Base-by-base conservation (phyloP, 2,329 filamentous ascomycete species). In the Daldinia sp. region DNA sequence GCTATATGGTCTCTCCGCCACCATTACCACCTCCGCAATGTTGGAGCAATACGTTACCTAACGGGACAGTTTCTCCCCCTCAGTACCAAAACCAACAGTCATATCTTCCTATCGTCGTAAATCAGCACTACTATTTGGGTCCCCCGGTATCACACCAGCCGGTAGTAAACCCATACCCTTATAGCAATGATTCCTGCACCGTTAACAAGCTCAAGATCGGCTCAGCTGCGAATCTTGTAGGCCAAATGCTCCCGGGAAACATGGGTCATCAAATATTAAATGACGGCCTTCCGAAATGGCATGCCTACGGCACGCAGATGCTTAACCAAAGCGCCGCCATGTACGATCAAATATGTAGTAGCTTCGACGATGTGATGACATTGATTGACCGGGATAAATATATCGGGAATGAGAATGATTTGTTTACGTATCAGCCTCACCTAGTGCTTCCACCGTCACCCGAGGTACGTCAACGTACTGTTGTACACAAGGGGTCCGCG, bases 361-460 rank as follows among this genome's bases (percentile, higher is more conserved):
- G 87, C 53, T 83, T 94, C 63, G 85, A 92, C 73, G 78, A 86
- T 43, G 82, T 92, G 58, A 86, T 94, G 73, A 92, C 90, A 0
- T 81, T 85, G 25, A 93, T 94, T 57, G 91, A 94, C 73, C 80
- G 83, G 17, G 89, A 91, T 23, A 79, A 77, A 27, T 81, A 82
- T 23, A 70, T 74, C 11, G 83, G 84, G 3, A 77, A 83, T 61
- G 85, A 90, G 71, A 80, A 79, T 53, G 85, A 86, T 55, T 76
- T 90, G 32, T 82, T 81, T 57, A 72, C 74, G 6, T 83, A 78
- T 69, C 74, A 75, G 52, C 67, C 74, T 0, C 23, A 49, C 11
- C 62, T 68, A 41, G 10, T 54, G 35, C 17, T 66, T 30, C 58
- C 21, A 8, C 21, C 61, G 15, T 53, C 61, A 4, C 51, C 57